Evolutionary conservation across 768 basidiomycete species (phyloP), one percentile per base, ranked within the genome.

Genomic region (Cyclocybe cylindracea): DNA sequence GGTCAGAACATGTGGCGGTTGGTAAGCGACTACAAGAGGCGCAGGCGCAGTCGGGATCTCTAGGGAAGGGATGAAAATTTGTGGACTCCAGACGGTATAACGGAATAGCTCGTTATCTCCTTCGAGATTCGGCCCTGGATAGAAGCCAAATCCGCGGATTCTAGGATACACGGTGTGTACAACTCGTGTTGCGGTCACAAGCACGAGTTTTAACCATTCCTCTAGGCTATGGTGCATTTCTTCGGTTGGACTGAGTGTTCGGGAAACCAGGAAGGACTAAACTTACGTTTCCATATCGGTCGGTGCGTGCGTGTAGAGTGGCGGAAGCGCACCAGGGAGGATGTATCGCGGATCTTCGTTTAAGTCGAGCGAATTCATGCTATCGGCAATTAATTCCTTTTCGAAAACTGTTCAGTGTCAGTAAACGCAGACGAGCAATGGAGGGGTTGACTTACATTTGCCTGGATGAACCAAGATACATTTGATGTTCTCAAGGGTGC

Each of bases 1-100:
- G 9, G 79, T 79, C 38, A 85, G 73, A 18, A 83, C 69, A 78
- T 80, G 84, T 5, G 83, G 82, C 2, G 84, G 79, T 61, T 85
- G 83, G 55, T 80, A 79, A n/a, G 77, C 82, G 38, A 86, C 63
- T 3, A 82, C 63, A 14, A 85, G 67, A 39, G 75, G 72, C 32
- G 64, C 46, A 39, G 43, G 10, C 32, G 29, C 4, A 13, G 18
- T 16, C 13, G 36, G 11, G 31, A 19, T 39, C 16, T 4, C 10
- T 32, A 8, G 10, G 29, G 7, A 42, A 14, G 32, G 29, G 32
- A 14, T 33, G 31, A 11, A 11, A 39, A 31, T 42, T 24, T 24
- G 24, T 18, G 44, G 18, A 16, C 37, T 46, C 58, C 60, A 65
- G 14, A 58, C 18, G 10, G 50, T 38, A 51, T 61, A 56, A 31